Evolutionary conservation across 305 asterid species (phyloP).

Genomic region (Solanum hybrid): DNA sequence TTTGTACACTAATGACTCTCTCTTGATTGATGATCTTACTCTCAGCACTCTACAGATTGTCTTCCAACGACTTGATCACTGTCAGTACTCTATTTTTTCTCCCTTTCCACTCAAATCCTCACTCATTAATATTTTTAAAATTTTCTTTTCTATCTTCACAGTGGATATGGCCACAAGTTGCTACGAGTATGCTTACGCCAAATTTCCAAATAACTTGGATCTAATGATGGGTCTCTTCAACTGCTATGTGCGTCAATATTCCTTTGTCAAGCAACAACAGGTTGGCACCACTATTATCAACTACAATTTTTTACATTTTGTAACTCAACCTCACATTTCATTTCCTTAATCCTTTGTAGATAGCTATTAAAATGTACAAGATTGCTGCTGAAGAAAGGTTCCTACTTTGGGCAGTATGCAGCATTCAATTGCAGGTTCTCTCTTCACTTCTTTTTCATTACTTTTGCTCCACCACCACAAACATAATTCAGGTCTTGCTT

Average conservation of each 20-base stretch:
- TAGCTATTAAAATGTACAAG: constrained; percentile 96
- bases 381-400: constrained; percentile 82
- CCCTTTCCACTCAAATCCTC: neutral
- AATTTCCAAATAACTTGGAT: constrained; percentile 74
- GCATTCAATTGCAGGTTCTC: constrained; percentile 93
- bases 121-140: neutral
- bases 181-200: constrained; percentile 81
- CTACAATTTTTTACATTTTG: neutral
- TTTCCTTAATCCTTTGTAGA: constrained; percentile 29
- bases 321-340: neutral
- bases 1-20: constrained; percentile 45
- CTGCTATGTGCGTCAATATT: constrained; percentile 88
- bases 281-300: constrained; percentile 27
- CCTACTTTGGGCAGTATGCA: constrained; percentile 97
- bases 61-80: constrained; percentile 84
- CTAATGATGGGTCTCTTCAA: constrained; percentile 90
- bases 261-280: constrained; percentile 98
- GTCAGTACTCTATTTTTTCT: constrained; percentile 31
- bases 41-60: constrained; percentile 94
- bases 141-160: constrained; percentile 17
- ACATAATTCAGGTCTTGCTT: constrained; percentile 1
- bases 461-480: neutral
- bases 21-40: constrained; percentile 79
- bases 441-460: neutral
- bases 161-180: constrained; percentile 99